Evolutionary conservation across 2,329 filamentous ascomycete genomes (phyloP).

Genomic region (Didymosphaeria variabile): DNA sequence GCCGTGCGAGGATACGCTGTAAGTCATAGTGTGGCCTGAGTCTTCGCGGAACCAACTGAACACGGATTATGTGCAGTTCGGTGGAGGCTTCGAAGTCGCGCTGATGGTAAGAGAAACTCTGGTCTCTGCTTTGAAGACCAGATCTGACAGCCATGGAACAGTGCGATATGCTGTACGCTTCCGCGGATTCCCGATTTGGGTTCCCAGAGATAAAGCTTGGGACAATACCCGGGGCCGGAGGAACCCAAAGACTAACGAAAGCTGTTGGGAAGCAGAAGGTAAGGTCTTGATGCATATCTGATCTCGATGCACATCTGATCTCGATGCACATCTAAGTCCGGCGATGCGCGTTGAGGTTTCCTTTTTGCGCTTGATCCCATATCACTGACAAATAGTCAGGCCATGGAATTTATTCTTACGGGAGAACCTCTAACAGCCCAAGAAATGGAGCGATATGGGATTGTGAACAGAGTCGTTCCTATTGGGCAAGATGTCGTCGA

Average conservation of each 20-base stretch:
- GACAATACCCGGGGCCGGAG: slow-evolving; percentile 88
- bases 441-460: slow-evolving; percentile 53
- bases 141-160: slow-evolving; percentile 16
- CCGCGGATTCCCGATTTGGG: slow-evolving; percentile 83
- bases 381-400: slow-evolving; percentile 36
- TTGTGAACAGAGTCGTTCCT: slow-evolving; percentile 52
- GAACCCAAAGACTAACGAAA: slow-evolving; percentile 83
- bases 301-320: neutral
- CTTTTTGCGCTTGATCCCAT: neutral
- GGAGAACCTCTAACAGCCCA: slow-evolving; percentile 48
- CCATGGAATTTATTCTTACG: slow-evolving; percentile 57
- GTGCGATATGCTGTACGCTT: slow-evolving; percentile 87
- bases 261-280: slow-evolving; percentile 58
- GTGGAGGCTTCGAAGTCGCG: slow-evolving; percentile 91
- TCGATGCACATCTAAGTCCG: neutral
- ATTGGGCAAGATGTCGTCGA: slow-evolving; percentile 48
- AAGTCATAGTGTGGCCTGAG: slow-evolving; percentile 7
- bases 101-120: slow-evolving; percentile 71
- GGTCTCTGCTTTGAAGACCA: neutral
- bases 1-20: slow-evolving; percentile 87
- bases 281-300: slow-evolving; percentile 17
- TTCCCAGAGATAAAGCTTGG: slow-evolving; percentile 97
- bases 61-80: slow-evolving; percentile 59
- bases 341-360: neutral
- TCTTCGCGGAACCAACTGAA: slow-evolving; percentile 8